These are phyloP conservation scores for Quercus tomentella DNA, from an alignment of 331 rosid species.

Conservation along the genomic window DNA sequence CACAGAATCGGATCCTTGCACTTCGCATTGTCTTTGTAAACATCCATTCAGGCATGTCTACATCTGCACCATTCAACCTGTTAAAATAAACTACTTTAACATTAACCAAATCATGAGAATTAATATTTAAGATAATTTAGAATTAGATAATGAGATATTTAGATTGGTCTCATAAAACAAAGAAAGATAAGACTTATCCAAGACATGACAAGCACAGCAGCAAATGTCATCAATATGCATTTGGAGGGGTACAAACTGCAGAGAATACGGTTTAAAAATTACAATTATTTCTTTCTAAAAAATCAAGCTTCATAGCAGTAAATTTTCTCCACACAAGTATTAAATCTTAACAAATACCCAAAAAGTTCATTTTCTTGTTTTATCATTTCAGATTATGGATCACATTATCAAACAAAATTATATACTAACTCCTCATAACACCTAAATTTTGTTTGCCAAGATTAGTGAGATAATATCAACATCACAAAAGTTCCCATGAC, in stretches of 20 bases:
- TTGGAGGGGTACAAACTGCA: conserved; percentile 2
- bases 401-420: not conserved
- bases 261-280: not conserved
- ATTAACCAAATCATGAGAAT: conserved; percentile 12
- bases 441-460: not conserved
- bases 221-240: conserved; percentile 1
- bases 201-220: conserved; percentile 6
- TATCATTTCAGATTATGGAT: not conserved
- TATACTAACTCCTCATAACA: not conserved
- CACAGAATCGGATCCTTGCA: conserved; percentile 75
- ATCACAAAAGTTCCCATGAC: not conserved
- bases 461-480: not conserved
- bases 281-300: not conserved
- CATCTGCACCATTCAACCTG: conserved; percentile 92
- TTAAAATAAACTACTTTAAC: conserved; percentile 30
- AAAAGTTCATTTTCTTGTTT: not conserved
- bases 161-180: not conserved
- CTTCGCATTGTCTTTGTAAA: conserved; percentile 87
- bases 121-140: conserved; percentile 1
- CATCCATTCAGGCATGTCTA: conserved; percentile 86
- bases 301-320: not conserved
- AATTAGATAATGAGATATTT: conserved; percentile 15
- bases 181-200: conserved; percentile 4
- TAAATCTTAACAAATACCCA: not conserved
- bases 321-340: not conserved